Evolutionary conservation across 176 grass and related monocot species (phyloP).

Genomic region (Triticum turgidum): DNA sequence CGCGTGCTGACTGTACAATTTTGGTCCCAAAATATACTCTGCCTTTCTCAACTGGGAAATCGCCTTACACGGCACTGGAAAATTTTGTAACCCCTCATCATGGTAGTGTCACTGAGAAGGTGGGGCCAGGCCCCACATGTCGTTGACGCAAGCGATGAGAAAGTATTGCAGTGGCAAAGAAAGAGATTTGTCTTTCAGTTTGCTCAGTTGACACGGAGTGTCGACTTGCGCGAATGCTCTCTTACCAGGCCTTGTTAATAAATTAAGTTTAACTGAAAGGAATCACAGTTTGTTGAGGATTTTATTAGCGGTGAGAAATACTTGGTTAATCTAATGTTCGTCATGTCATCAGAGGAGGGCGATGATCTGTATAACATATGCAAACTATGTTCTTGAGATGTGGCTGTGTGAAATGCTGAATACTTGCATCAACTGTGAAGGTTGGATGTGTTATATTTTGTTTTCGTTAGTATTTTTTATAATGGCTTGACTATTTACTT

Average conservation of each 20-base stretch:
- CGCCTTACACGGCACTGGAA: neutral
- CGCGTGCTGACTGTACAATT: slow-evolving; percentile 10
- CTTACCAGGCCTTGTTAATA: neutral
- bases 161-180: neutral
- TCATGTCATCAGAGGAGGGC: neutral
- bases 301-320: neutral
- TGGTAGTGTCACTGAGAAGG: neutral
- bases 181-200: neutral
- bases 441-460: too few relatives aligned
- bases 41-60: slow-evolving; percentile 1
- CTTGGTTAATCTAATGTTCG: neutral
- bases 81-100: neutral
- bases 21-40: slow-evolving; percentile 3
- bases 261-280: neutral
- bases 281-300: neutral
- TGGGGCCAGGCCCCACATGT: neutral
- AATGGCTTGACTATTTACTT: too few relatives aligned
- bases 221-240: neutral
- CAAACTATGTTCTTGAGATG: neutral
- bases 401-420: neutral
- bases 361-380: neutral
- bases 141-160: neutral
- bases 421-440: neutral
- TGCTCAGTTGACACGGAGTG: neutral
- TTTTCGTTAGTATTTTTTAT: too few relatives aligned